Evolutionary conservation across 257 asterid species (phyloP).

Genomic region (Solanum habrochaites): DNA sequence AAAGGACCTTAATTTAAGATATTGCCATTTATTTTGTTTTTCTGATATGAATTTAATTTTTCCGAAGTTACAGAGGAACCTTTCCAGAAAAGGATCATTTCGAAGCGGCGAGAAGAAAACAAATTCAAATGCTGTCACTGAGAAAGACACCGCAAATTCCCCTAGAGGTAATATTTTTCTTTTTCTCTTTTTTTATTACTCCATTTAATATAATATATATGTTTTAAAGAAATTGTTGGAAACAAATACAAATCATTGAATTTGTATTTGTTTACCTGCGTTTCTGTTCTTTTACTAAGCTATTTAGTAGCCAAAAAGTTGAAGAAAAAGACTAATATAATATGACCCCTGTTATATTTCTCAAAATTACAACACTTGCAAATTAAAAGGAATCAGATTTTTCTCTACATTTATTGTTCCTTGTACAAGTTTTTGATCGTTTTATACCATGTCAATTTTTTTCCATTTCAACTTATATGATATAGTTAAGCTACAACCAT

Average conservation of each 20-base stretch:
- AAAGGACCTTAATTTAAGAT: neutral
- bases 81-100: conserved; percentile 60
- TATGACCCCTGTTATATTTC: neutral
- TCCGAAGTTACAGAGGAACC: conserved; percentile 60
- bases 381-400: conserved; percentile 1
- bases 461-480: too few relatives aligned
- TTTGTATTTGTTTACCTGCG: neutral
- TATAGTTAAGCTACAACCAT: neutral
- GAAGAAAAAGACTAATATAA: neutral
- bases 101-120: conserved; percentile 38
- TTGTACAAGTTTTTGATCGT: neutral
- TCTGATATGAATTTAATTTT: neutral
- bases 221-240: neutral
- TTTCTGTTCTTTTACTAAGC: neutral
- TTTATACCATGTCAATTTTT: rapidly evolving
- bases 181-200: neutral
- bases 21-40: neutral
- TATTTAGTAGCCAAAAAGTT: neutral
- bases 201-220: neutral
- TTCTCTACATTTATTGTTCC: neutral
- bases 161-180: conserved; percentile 23
- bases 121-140: conserved; percentile 8
- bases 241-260: neutral
- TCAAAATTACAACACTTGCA: neutral
- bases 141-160: conserved; percentile 39